A percentile compares a stretch with the other conserved stretches of the same genome.
Evolutionary conservation across 305 asterid species (phyloP).

Genomic region (Ilex paraguariensis): DNA sequence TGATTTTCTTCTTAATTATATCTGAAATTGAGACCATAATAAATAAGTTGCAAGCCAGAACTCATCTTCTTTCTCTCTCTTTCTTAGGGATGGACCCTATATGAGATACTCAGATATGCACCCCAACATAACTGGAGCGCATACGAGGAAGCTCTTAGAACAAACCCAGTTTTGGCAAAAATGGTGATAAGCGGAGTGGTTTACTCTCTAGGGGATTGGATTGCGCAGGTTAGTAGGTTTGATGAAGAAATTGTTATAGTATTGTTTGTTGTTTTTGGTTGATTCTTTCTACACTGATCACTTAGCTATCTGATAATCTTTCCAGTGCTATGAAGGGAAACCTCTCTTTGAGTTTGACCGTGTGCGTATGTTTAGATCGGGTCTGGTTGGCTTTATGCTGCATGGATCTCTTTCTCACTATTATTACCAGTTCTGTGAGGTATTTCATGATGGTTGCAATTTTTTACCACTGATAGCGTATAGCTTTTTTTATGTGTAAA

Average conservation of each 20-base stretch:
- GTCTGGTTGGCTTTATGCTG: constrained; percentile 67
- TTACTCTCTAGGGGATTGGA: constrained; percentile 89
- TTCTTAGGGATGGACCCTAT: constrained; percentile 83
- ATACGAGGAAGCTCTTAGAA: constrained; percentile 86
- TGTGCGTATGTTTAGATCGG: constrained; percentile 76
- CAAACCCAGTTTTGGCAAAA: constrained; percentile 82
- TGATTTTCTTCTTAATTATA: too few species aligned
- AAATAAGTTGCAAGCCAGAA: neutral
- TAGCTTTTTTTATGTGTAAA: neutral
- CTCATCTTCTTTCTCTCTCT: constrained; percentile 14
- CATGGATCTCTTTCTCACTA: constrained; percentile 94
- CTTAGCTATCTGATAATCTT: neutral
- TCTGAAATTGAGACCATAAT: too few species aligned
- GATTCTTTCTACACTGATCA: neutral
- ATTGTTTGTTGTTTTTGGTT: constrained; percentile 1
- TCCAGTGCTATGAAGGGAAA: constrained; percentile 87
- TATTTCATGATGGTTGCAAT: constrained; percentile 15
- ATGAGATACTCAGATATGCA: constrained; percentile 79
- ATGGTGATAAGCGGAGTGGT: constrained; percentile 95
- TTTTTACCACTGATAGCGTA: neutral
- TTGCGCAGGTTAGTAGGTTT: constrained; percentile 67
- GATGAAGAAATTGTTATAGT: neutral
- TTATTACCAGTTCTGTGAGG: constrained; percentile 87
- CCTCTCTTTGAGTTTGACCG: constrained; percentile 79
- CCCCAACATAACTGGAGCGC: constrained; percentile 97